A percentile compares a stretch with the other conserved stretches of the same genome.
Evolutionary conservation across 805 yeast genomes (phyloP).

Genomic region (Metschnikowia peoriensis): DNA sequence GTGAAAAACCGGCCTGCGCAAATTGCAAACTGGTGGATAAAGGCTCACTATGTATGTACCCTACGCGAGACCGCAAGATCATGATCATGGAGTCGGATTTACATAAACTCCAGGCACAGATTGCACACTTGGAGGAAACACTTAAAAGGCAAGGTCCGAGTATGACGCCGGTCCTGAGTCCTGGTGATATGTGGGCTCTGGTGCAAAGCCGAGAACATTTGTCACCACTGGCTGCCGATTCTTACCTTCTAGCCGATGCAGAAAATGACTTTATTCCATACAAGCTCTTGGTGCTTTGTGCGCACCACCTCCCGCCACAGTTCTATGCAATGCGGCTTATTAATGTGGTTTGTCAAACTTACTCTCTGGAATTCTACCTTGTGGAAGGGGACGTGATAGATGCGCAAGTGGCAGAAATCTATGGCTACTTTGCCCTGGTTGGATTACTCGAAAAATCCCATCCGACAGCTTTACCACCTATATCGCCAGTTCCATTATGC

Average conservation of each 20-base stretch:
- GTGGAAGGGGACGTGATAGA: conserved; percentile 25
- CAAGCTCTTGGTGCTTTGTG: conserved; percentile 21
- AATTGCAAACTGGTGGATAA: conserved; percentile 36
- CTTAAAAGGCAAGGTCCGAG: conserved; percentile 14
- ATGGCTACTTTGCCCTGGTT: conserved; percentile 9
- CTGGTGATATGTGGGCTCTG: neutral
- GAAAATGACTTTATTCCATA: conserved; percentile 27
- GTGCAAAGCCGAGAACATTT: conserved; percentile 5
- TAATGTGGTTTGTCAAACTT: conserved; percentile 26
- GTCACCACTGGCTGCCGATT: conserved; percentile 18
- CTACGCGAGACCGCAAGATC: conserved; percentile 39
- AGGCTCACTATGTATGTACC: conserved; percentile 34
- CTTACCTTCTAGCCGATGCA: conserved; percentile 26
- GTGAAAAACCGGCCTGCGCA: conserved; percentile 41
- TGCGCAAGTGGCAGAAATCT: conserved; percentile 17
- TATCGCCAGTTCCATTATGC: conserved; percentile 22
- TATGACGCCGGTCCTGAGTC: conserved; percentile 1
- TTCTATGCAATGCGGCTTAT: conserved; percentile 23
- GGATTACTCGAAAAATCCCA: conserved; percentile 1
- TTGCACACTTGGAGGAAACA: conserved; percentile 28
- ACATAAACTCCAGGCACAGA: conserved; percentile 32
- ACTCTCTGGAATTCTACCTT: conserved; percentile 36
- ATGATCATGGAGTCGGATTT: conserved; percentile 44
- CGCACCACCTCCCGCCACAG: conserved; percentile 26
- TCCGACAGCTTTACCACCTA: conserved; percentile 5